Evolutionary conservation across 768 basidiomycete species (phyloP), one percentile per base, ranked within the genome.

Genomic region (Lanmaoa rubissima): DNA sequence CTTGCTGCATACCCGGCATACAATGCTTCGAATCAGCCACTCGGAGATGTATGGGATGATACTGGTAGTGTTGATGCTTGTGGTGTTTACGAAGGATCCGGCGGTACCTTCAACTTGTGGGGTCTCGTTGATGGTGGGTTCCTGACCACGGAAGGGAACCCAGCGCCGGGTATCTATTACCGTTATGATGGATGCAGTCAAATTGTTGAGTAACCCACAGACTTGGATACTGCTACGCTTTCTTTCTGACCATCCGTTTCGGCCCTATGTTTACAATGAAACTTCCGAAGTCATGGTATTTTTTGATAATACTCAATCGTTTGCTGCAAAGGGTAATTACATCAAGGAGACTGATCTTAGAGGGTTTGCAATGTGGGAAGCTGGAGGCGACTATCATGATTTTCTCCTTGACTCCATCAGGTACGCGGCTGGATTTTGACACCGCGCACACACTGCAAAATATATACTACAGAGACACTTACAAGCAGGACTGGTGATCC

Each of bases 341-440:
- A n/a, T n/a, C n/a, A n/a, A n/a, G n/a, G n/a, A n/a, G n/a, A n/a
- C n/a, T n/a, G n/a, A n/a, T n/a, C 69, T 89, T 26, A 75, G 74
- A 48, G 87, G 88, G 6, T 89, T 88, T 66, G 75, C 83, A 4
- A 80, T 86, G 71, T 88, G 86, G 86, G 85, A 89, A 67, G 79
- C 84, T 40, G 85, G 81, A 28, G 84, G 83, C 13, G 87, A 88
- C 69, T 79, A 73, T 48, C 69, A 83, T 38, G 78, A 88, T 66
- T 76, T 80, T n/a, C 72, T 90, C 43, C 73, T 88, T 9, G 76
- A 86, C 68, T 74, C 86, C 4, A 85, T 89, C 36, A 58, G 47
- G 47, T 26, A 9, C 35, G 16, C 44, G 6, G 51, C 48, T 13
- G 51, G 47, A 14, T 43, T 48, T 26, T 39, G 38, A 17, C 17